These are phyloP conservation scores for Mycena polygramma DNA, from an alignment of 768 basidiomycete species.

Conservation along the genomic window DNA sequence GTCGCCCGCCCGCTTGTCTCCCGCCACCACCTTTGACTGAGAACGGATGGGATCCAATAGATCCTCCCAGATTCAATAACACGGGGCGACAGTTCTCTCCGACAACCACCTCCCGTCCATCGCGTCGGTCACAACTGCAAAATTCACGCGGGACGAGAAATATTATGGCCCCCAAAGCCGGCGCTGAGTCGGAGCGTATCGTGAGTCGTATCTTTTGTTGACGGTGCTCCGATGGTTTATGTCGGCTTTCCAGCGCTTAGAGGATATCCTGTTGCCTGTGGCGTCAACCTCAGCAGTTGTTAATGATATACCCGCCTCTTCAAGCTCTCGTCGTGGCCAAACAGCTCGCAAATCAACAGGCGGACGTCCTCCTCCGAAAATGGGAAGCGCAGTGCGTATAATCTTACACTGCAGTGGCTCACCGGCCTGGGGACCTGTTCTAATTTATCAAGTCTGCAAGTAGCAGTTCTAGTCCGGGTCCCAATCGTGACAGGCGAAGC, in stretches of 20 bases:
- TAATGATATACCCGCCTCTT: background rate
- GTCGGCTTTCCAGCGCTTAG: background rate
- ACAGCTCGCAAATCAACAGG: conserved; percentile 35
- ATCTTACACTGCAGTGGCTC: background rate
- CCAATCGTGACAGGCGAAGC: background rate
- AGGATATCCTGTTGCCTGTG: conserved; percentile 9
- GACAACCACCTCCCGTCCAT: no score
- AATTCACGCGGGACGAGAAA: background rate
- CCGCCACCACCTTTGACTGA: no score
- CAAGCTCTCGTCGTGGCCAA: conserved; percentile 13
- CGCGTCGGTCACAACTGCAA: no score
- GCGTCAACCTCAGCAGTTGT: background rate
- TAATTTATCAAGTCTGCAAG: conserved; percentile 8
- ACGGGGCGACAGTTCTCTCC: no score
- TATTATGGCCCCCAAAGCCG: conserved; percentile 4
- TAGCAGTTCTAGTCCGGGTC: conserved; percentile 1
- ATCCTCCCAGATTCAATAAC: no score
- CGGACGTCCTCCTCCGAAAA: conserved; percentile 20
- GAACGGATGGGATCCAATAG: no score
- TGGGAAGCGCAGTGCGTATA: conserved; percentile 2
- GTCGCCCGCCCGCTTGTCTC: no score
- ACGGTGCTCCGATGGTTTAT: background rate
- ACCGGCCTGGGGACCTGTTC: background rate
- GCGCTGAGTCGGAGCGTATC: background rate
- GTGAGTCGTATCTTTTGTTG: background rate